These are phyloP conservation scores for Boletellus dicymbophilus DNA, from an alignment of 1,284 basidiomycete genomes.

Conservation along the genomic window DNA sequence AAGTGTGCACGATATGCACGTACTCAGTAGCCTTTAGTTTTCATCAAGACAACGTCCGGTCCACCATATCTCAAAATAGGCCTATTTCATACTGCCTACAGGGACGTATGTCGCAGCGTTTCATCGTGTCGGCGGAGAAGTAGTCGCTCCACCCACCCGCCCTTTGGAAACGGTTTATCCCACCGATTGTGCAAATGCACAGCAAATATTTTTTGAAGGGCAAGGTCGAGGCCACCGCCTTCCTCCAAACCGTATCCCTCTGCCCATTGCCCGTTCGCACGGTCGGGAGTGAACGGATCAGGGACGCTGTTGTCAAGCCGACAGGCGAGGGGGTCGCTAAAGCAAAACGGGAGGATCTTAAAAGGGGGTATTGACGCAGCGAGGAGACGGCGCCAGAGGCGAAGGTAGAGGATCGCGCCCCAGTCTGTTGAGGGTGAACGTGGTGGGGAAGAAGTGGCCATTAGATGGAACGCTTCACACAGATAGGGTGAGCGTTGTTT, in stretches of 20 bases:
- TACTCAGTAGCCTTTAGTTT: too few species aligned
- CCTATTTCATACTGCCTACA: too few species aligned
- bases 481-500: constrained; percentile 86
- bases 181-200: constrained; percentile 95
- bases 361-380: constrained; percentile 76
- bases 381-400: constrained; percentile 83
- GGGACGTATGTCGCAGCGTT: constrained; percentile 1
- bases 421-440: constrained; percentile 84
- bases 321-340: constrained; percentile 87
- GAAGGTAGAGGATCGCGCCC: constrained; percentile 88
- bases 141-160: constrained; percentile 81
- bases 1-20: too few species aligned
- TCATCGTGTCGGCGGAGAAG: constrained; percentile 65
- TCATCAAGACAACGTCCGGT: too few species aligned
- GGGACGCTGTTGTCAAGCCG: constrained; percentile 89
- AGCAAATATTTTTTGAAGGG: constrained; percentile 75
- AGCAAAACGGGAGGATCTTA: constrained; percentile 90
- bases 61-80: too few species aligned
- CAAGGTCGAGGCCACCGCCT: constrained; percentile 66
- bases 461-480: constrained; percentile 92
- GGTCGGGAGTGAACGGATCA: constrained; percentile 80
- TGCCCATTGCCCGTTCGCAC: constrained; percentile 55
- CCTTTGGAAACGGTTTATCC: constrained; percentile 76
- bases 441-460: constrained; percentile 74
- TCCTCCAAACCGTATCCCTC: constrained; percentile 57